These are phyloP conservation scores for Pseudocercospora eumusae DNA, from an alignment of 2,329 filamentous ascomycete genomes.

Conservation along the genomic window DNA sequence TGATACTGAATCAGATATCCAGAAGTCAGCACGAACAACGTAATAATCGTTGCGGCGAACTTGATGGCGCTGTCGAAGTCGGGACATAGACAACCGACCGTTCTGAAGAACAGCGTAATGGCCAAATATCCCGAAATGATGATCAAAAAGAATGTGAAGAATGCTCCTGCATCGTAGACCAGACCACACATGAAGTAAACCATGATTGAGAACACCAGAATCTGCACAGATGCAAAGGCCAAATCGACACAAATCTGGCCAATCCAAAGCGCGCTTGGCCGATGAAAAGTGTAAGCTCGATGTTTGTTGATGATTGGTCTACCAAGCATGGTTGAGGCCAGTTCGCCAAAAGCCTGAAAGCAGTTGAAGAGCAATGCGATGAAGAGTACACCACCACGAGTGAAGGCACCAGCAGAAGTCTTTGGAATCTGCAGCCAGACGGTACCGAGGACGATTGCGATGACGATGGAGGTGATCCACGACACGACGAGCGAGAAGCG, in stretches of 20 bases:
- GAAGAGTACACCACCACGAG: constrained; percentile 78
- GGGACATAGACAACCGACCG: constrained; percentile 71
- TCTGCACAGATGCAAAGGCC: constrained; percentile 69
- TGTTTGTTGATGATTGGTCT: constrained; percentile 81
- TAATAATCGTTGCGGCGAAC: constrained; percentile 74
- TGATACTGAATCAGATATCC: constrained; percentile 84
- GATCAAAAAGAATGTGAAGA: constrained; percentile 71
- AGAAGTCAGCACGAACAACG: constrained; percentile 75
- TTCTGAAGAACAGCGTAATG: constrained; percentile 78
- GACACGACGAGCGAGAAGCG: constrained; percentile 73
- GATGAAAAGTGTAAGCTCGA: constrained; percentile 77
- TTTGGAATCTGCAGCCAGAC: constrained; percentile 72
- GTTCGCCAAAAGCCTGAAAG: constrained; percentile 81
- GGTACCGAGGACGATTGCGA: constrained; percentile 77
- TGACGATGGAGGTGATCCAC: constrained; percentile 69
- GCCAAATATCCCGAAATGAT: constrained; percentile 46
- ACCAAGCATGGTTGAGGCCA: constrained; percentile 73
- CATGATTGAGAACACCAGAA: constrained; percentile 70
- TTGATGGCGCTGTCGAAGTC: constrained; percentile 87
- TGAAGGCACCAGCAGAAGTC: constrained; percentile 70
- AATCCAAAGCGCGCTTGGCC: constrained; percentile 79
- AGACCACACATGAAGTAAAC: constrained; percentile 78
- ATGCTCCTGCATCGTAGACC: constrained; percentile 68
- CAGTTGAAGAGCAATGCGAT: constrained; percentile 79
- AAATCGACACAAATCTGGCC: constrained; percentile 76